Percentiles rank a stretch among this genome's conserved stretches.
Conservation (phyloP, 257 asterid genomes). For the Rubia yunnanensis region DNA sequence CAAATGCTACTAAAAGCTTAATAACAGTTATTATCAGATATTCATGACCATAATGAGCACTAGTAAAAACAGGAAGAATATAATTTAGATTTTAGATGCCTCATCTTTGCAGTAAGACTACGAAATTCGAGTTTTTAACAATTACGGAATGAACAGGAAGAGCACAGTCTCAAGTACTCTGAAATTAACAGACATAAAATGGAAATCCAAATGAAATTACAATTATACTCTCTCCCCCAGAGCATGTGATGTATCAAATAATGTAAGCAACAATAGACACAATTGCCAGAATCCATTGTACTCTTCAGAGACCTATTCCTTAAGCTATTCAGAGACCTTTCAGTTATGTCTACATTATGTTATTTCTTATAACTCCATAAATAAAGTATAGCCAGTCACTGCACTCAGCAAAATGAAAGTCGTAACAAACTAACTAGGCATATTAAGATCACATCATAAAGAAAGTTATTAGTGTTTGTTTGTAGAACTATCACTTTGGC, state of each 20-base stretch:
- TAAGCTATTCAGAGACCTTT: not conserved
- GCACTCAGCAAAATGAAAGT: not conserved
- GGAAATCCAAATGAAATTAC: not conserved
- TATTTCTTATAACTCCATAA: no score
- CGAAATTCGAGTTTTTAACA: not conserved
- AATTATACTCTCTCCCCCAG: not conserved
- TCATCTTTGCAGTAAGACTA: not conserved
- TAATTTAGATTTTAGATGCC: not conserved
- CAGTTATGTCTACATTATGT: no score
- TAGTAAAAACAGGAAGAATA: not conserved
- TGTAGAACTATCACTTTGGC: no score
- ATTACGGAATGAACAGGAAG: not conserved
- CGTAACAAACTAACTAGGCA: not conserved
- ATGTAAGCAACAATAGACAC: not conserved
- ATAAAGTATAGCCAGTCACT: no score
- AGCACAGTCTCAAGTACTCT: not conserved
- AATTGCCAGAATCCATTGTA: not conserved
- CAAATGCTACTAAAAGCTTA: not conserved
- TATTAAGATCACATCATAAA: not conserved
- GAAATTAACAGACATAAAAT: not conserved
- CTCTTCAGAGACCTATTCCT: not conserved
- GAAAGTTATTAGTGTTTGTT: not conserved
- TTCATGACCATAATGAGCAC: not conserved
- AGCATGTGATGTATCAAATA: no score
- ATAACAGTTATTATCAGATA: not conserved